A percentile compares a stretch with the other conserved stretches of the same genome.
These are phyloP conservation scores for Drechslera avenae DNA, from an alignment of 2,329 filamentous ascomycete genomes.

Conservation along the genomic window DNA sequence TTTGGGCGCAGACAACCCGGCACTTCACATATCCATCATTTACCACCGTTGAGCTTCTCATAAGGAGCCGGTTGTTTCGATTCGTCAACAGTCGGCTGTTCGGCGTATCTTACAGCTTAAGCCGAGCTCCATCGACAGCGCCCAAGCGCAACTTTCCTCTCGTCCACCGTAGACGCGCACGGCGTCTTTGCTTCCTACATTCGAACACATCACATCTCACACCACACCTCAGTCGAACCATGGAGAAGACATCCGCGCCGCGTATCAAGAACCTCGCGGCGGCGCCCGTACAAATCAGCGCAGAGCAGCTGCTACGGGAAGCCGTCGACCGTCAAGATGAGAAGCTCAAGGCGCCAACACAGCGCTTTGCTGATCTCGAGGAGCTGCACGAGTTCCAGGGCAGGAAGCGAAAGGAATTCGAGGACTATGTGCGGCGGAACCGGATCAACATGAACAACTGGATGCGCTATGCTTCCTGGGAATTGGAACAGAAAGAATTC, in stretches of 20 bases:
- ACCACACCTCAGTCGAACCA: slow-evolving; percentile 50
- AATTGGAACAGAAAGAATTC: slow-evolving; percentile 97
- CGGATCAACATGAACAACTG: slow-evolving; percentile 97
- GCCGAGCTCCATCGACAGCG: slow-evolving; percentile 10
- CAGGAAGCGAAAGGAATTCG: slow-evolving; percentile 93
- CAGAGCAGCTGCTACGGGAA: slow-evolving; percentile 95
- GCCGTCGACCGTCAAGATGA: slow-evolving; percentile 96
- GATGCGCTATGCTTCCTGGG: slow-evolving; percentile 97
- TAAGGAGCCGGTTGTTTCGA: not conserved
- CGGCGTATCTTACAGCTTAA: slow-evolving; percentile 6
- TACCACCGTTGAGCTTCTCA: not conserved
- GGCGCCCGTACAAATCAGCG: slow-evolving; percentile 82
- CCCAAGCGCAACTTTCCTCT: slow-evolving; percentile 6
- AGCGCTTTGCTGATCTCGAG: slow-evolving; percentile 94
- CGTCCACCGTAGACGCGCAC: slow-evolving; percentile 3
- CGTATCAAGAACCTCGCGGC: slow-evolving; percentile 99
- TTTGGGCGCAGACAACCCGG: not conserved
- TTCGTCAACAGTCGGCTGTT: not conserved
- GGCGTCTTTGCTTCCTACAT: not conserved
- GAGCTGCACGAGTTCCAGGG: slow-evolving; percentile 98
- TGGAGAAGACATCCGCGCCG: slow-evolving; percentile 88
- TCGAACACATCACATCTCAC: not conserved
- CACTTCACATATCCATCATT: not conserved
- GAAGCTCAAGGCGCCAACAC: slow-evolving; percentile 84
- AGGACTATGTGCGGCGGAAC: slow-evolving; percentile 96